Conservation (phyloP, 2,329 filamentous ascomycete species). For the Cladophialophora immunda region DNA sequence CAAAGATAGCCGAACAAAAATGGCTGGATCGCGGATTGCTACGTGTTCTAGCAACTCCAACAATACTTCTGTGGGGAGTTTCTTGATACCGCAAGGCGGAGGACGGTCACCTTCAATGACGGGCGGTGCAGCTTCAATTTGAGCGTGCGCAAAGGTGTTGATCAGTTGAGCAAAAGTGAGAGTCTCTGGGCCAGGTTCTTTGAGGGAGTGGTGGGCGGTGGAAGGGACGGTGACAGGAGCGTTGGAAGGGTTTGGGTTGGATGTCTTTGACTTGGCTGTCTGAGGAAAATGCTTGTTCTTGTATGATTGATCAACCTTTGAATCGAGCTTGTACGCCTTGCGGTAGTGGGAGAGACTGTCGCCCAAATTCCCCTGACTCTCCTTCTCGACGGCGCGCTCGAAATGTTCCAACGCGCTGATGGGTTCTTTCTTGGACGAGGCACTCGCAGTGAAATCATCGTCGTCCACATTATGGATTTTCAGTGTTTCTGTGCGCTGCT, state of each 20-base stretch:
- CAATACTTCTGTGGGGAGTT: slow-evolving; percentile 83
- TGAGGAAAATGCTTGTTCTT: slow-evolving; percentile 89
- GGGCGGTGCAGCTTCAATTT: slow-evolving; percentile 73
- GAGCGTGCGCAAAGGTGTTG: slow-evolving; percentile 73
- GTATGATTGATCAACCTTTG: slow-evolving; percentile 83
- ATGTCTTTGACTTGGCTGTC: slow-evolving; percentile 56
- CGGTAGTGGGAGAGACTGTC: slow-evolving; percentile 90
- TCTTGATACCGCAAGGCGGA: slow-evolving; percentile 81
- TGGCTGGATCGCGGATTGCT: slow-evolving; percentile 76
- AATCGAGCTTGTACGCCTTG: slow-evolving; percentile 88
- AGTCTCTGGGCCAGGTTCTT: slow-evolving; percentile 48
- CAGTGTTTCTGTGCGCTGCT: slow-evolving; percentile 49
- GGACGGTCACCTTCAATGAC: slow-evolving; percentile 74
- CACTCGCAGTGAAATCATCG: slow-evolving; percentile 48
- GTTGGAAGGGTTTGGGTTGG: slow-evolving; percentile 57
- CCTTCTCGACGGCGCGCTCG: slow-evolving; percentile 88
- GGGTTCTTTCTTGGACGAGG: slow-evolving; percentile 58
- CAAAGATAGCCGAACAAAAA: slow-evolving; percentile 76
- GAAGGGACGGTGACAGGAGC: slow-evolving; percentile 62
- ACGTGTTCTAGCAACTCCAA: slow-evolving; percentile 79
- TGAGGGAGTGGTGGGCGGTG: slow-evolving; percentile 65
- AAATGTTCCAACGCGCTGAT: slow-evolving; percentile 89
- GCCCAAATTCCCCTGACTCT: slow-evolving; percentile 82
- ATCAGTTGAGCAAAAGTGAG: slow-evolving; percentile 74
- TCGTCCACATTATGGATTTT: slow-evolving; percentile 48